phyloP scores from a whole-genome alignment of 345 rosid species.

The Melaleuca alternifolia region DNA sequence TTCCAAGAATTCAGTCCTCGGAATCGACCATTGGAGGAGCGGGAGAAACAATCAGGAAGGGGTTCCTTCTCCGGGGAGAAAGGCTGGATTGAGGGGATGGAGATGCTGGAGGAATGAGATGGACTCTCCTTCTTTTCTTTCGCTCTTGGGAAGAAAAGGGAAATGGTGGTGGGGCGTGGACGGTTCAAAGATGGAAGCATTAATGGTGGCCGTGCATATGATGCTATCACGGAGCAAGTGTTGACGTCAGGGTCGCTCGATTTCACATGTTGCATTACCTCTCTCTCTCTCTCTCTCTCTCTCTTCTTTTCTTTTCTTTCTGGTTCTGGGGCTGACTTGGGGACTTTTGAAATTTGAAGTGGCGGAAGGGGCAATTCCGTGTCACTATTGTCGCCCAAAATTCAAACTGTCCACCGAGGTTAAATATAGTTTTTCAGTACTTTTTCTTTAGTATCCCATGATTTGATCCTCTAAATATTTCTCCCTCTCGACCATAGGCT shows the following conservation, averaged over 20 bases:
- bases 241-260: background rate
- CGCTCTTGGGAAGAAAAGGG: background rate
- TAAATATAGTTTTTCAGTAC: too few relatives aligned
- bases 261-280: background rate
- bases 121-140: too few relatives aligned
- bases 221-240: background rate
- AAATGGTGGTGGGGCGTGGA: background rate
- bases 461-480: background rate
- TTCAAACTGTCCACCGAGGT: background rate
- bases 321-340: background rate
- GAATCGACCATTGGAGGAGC: background rate
- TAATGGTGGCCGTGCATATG: too few relatives aligned
- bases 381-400: background rate
- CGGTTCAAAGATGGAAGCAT: too few relatives aligned
- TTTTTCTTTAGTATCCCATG: too few relatives aligned
- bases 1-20: background rate
- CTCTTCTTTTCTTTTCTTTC: too few relatives aligned
- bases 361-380: background rate
- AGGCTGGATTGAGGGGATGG: background rate
- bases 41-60: background rate
- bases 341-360: background rate
- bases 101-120: background rate
- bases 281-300: fast-evolving
- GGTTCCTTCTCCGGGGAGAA: background rate
- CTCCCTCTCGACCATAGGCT: background rate